Base-by-base conservation (phyloP, 306 rosid species). In the Spatholobus suberectus region DNA sequence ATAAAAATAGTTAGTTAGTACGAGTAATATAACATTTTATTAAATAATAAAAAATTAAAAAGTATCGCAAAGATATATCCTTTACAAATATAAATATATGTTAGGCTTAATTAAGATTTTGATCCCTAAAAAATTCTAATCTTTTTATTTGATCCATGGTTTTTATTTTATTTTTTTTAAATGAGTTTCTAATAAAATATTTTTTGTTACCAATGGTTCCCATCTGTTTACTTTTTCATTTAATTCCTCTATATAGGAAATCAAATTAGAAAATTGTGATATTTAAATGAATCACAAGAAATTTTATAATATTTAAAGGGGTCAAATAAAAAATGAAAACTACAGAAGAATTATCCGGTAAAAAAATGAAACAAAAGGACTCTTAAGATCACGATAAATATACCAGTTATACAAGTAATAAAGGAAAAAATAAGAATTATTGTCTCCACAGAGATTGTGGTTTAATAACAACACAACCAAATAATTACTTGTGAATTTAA, bases 1-100 rank as follows among this genome's bases (percentile, higher is more conserved):
- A 37, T 37, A 41, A 41, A 41, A 41, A 41, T 8, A 11, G 47
- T 8, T 41, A 41, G 15, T 49, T 49, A 49, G 20, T 17, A 49
- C 0, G 21, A 0, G 6, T 5, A 17, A 51, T 51, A n/a, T n/a
- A 51, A 51, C 10, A n/a, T n/a, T 51, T 51, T n/a, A 17, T 51
- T 51, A 51, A 17, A 51, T 51, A 51, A 17, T 5, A 51, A 51
- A 6, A 51, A 44, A 44, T 29, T 44, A 0, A 44, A 13, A 44
- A 44, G 15, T 44, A 18, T 51, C 20, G 3, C 58, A 17, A n/a
- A 6, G 58, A 51, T 5, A 6, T 51, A n/a, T 51, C 58, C 8
- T 14, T 69, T 63, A 21, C 79, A 80, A 71, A 57, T 35, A 21
- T 41, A 72, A 57, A 52, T 71, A 34, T 23, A 57, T 37, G 8